Conservation (phyloP, 208 protist species). For the Crithidia brevicula region DNA sequence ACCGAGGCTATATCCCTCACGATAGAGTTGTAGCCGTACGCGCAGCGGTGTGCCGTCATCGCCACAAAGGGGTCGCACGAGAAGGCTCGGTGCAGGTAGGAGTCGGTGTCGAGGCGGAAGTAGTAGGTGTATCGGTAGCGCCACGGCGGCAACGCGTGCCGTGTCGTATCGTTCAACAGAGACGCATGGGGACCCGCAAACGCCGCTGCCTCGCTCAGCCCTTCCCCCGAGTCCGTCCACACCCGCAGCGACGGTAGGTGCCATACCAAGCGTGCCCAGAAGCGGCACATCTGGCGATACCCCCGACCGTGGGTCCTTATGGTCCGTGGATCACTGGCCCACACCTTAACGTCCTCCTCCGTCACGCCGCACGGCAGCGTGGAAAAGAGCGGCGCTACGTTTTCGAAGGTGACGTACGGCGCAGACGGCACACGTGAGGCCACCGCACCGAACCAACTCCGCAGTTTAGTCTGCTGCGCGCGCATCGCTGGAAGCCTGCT, state of each 20-base stretch:
- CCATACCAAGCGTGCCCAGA: slow-evolving; percentile 24
- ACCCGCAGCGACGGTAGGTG: slow-evolving; percentile 23
- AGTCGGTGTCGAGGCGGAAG: slow-evolving; percentile 25
- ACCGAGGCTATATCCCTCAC: neutral
- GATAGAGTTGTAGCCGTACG: slow-evolving; percentile 14
- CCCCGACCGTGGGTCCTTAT: neutral
- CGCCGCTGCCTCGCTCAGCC: neutral
- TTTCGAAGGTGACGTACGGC: slow-evolving; percentile 28
- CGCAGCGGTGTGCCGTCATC: slow-evolving; percentile 17
- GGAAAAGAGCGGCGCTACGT: slow-evolving; percentile 16
- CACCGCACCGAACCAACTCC: neutral
- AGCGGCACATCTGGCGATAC: slow-evolving; percentile 25
- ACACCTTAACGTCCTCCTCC: neutral
- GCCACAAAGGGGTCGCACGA: slow-evolving; percentile 13
- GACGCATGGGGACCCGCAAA: neutral
- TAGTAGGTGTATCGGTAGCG: slow-evolving; percentile 23
- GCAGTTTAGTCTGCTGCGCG: neutral
- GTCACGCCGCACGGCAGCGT: slow-evolving; percentile 19
- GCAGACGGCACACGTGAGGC: slow-evolving; percentile 10
- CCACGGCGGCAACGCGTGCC: slow-evolving; percentile 14
- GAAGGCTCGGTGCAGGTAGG: slow-evolving; percentile 4
- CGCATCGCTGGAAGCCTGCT: slow-evolving; percentile 1
- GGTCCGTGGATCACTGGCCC: neutral
- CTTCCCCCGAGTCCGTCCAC: slow-evolving; percentile 15
- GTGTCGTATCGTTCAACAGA: neutral